Percentiles rank a stretch among this genome's conserved stretches.
phyloP scores from a whole-genome alignment of 1,284 basidiomycete genomes.

The Pascua sp. region DNA sequence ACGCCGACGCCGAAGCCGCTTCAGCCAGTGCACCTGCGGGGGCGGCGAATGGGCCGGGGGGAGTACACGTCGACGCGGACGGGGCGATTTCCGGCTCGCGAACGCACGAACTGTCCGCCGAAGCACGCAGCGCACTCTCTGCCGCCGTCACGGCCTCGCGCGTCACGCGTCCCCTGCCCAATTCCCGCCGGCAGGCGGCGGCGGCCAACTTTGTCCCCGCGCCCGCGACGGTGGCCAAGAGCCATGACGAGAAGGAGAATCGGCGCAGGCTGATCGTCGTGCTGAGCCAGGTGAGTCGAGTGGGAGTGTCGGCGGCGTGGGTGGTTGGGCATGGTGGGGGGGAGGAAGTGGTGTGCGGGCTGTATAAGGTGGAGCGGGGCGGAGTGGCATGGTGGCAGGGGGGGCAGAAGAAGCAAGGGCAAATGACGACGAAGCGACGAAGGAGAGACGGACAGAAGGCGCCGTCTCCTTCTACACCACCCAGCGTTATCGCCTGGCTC shows the following conservation, averaged over 20 bases:
- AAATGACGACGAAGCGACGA: too few species aligned
- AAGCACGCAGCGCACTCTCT: constrained; percentile 16
- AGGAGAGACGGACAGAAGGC: too few species aligned
- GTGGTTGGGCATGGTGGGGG: too few species aligned
- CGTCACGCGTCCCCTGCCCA: constrained; percentile 42
- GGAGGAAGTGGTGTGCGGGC: too few species aligned
- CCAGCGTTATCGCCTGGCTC: too few species aligned
- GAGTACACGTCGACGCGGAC: constrained; percentile 6
- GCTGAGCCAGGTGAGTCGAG: constrained; percentile 55
- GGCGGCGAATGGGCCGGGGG: constrained; percentile 3
- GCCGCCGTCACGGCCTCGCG: constrained; percentile 29
- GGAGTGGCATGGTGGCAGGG: too few species aligned
- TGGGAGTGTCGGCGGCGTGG: too few species aligned
- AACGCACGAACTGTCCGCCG: constrained; percentile 6
- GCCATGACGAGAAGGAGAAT: constrained; percentile 56
- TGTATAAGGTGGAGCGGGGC: neutral
- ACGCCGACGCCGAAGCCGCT: constrained; percentile 17
- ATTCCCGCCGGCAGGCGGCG: constrained; percentile 23
- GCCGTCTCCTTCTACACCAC: too few species aligned
- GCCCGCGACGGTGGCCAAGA: constrained; percentile 67
- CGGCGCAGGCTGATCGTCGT: constrained; percentile 81
- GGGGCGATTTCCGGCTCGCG: constrained; percentile 6
- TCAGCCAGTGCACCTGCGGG: constrained; percentile 2
- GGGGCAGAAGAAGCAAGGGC: too few species aligned
- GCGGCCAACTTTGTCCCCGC: constrained; percentile 44